Base-by-base conservation (phyloP, 2,329 filamentous ascomycete species). In the Ustilaginoidea virens region DNA sequence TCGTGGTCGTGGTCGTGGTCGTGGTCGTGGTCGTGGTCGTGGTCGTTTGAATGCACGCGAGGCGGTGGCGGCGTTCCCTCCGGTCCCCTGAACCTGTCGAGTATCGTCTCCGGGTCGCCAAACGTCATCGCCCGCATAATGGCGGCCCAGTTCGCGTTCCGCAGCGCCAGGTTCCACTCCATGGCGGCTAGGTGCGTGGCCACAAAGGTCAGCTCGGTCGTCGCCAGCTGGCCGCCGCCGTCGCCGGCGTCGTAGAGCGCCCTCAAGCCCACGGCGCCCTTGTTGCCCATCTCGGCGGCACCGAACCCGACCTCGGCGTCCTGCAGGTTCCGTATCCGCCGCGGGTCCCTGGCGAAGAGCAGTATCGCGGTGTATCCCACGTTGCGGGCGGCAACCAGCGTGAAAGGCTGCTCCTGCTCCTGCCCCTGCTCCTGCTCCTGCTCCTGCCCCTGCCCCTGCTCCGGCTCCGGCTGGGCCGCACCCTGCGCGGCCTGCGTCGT, bases 341-440 rank as follows among this genome's bases (percentile, higher is more conserved):
- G 52, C 0, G 67, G 61, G 23, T 76, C 63, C 32, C 72, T 72
- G 13, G 76, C 79, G 48, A 93, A 93, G 12, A 94, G 65, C 63
- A 96, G 71, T 28, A 96, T 69, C 15, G 69, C 85, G 0, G 86
- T 96, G 74, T 94, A 83, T 39, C 90, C 87, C 27, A 86, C 68
- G 49, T 90, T 85, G 25, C 74, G 69, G 14, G 70, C 66, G 27
- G 73, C 61, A 16, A 93, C 56, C 31, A 81, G 70, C 22, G 73
- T 70, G 50, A 92, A 93, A 12, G 64, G 60, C 25, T 45, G 12
- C 6, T 48, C 34, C 52, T 39, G 8, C 33, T n/a, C n/a, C n/a
- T n/a, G n/a, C n/a, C n/a, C n/a, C n/a, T n/a, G n/a, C n/a, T n/a
- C n/a, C n/a, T n/a, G n/a, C n/a, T n/a, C n/a, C n/a, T n/a, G n/a